phyloP scores from a whole-genome alignment of 164 flowering plant species.

The Nelumbo lutea region DNA sequence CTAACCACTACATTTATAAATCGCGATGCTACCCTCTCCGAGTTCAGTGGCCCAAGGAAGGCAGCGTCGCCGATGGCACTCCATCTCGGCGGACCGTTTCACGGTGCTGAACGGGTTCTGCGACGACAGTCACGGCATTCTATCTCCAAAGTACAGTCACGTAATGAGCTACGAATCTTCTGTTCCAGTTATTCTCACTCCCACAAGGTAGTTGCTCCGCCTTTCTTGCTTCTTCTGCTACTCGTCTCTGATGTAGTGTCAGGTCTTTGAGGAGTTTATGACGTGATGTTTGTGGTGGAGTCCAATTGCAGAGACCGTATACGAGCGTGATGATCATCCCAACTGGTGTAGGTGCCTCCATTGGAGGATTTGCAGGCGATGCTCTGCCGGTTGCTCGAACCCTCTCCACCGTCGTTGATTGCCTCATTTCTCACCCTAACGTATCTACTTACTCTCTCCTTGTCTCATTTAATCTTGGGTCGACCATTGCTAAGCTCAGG shows the following conservation, averaged over 20 bases:
- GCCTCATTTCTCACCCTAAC: slow-evolving; percentile 85
- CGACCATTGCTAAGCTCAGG: background rate
- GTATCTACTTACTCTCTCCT: slow-evolving; percentile 25
- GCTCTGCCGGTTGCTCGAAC: slow-evolving; percentile 85
- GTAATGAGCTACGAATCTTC: slow-evolving; percentile 8
- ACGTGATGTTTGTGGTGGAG: background rate
- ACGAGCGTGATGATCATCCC: slow-evolving; percentile 89
- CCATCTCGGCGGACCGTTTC: slow-evolving; percentile 19
- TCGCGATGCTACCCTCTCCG: background rate
- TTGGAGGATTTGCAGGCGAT: slow-evolving; percentile 93
- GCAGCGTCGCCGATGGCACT: slow-evolving; percentile 10
- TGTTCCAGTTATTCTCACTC: slow-evolving; percentile 17
- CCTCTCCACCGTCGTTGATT: slow-evolving; percentile 76
- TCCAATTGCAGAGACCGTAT: slow-evolving; percentile 56
- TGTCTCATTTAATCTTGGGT: background rate
- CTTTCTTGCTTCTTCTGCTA: background rate
- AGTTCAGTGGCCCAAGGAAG: background rate
- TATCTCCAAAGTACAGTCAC: slow-evolving; percentile 7
- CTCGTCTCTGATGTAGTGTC: too few relatives aligned
- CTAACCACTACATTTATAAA: too few relatives aligned
- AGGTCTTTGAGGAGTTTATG: background rate
- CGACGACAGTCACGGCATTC: background rate
- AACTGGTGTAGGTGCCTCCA: slow-evolving; percentile 82
- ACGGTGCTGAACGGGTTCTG: background rate
- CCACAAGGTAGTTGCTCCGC: slow-evolving; percentile 23